A percentile compares a stretch with the other conserved stretches of the same genome.
Conservation (phyloP, 2,329 filamentous ascomycete species). For the Epichloe baconii region DNA sequence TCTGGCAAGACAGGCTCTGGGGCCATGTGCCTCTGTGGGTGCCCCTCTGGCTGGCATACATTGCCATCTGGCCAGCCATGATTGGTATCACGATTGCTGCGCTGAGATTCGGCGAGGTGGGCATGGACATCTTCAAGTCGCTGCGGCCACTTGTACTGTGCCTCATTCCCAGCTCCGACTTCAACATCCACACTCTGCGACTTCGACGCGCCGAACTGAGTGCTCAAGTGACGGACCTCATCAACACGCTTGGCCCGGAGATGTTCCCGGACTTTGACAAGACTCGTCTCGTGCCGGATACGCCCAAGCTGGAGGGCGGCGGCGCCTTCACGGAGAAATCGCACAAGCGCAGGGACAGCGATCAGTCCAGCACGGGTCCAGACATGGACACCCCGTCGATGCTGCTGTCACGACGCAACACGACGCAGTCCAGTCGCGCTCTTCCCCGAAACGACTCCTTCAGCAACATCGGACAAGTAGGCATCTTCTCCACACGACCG, state of each 20-base stretch:
- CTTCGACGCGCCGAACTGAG: constrained; percentile 60
- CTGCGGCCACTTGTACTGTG: constrained; percentile 76
- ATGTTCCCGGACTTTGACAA: constrained; percentile 94
- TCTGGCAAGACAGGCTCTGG: constrained; percentile 68
- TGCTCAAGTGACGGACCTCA: constrained; percentile 72
- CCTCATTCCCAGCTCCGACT: constrained; percentile 71
- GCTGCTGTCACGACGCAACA: constrained; percentile 34
- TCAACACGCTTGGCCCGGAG: constrained; percentile 90
- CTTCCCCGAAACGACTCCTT: constrained; percentile 85
- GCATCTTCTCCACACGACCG: constrained; percentile 81
- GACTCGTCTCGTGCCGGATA: constrained; percentile 52
- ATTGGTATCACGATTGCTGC: constrained; percentile 84
- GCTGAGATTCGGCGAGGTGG: constrained; percentile 90
- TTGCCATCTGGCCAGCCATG: constrained; percentile 68
- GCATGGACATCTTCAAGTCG: constrained; percentile 97
- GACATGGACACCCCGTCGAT: constrained; percentile 26
- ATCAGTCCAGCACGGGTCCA: constrained; percentile 27
- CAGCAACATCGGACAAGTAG: constrained; percentile 74
- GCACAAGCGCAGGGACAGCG: constrained; percentile 33
- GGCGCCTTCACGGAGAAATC: constrained; percentile 13
- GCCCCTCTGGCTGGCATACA: constrained; percentile 63
- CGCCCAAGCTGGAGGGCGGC: constrained; percentile 26
- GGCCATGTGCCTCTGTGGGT: constrained; percentile 72
- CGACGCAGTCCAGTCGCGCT: constrained; percentile 37
- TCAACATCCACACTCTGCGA: constrained; percentile 69